These are phyloP conservation scores for Diaporthe eres DNA, from an alignment of 2,329 filamentous ascomycete genomes.

Conservation along the genomic window DNA sequence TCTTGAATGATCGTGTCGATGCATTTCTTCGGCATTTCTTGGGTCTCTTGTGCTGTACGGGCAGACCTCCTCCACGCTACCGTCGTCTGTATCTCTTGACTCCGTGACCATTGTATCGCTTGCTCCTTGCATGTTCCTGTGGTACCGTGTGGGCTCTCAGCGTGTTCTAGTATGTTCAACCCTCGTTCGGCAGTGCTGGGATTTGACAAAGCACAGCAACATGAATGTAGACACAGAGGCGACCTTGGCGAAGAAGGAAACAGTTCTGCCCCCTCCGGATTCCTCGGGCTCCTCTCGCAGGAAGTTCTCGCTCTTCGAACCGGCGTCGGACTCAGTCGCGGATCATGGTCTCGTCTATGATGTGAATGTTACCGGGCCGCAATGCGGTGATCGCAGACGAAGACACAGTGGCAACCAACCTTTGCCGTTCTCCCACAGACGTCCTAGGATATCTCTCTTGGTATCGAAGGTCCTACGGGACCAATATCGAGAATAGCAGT, in stretches of 20 bases:
- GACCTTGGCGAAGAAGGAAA: not conserved
- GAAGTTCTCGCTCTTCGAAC: not conserved
- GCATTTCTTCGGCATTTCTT: not conserved
- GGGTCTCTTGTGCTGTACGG: not conserved
- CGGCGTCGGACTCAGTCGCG: not conserved
- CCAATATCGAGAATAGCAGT: no score
- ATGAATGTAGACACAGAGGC: not conserved
- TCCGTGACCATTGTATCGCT: not conserved
- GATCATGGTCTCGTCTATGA: not conserved
- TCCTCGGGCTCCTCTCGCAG: not conserved
- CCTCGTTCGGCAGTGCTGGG: not conserved
- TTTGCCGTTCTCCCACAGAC: not conserved
- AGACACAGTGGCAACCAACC: not conserved
- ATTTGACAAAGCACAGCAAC: not conserved
- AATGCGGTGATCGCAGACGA: not conserved
- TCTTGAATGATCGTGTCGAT: not conserved
- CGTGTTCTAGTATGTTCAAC: not conserved
- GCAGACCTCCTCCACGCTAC: not conserved
- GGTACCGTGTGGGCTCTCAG: not conserved
- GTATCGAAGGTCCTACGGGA: not conserved
- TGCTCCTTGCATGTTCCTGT: not conserved
- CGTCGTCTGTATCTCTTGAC: not conserved
- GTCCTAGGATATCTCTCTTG: not conserved
- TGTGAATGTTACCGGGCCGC: not conserved
- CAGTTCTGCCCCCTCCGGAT: not conserved